phyloP scores from a whole-genome alignment of 345 rosid species.

The Citropsis articulata region DNA sequence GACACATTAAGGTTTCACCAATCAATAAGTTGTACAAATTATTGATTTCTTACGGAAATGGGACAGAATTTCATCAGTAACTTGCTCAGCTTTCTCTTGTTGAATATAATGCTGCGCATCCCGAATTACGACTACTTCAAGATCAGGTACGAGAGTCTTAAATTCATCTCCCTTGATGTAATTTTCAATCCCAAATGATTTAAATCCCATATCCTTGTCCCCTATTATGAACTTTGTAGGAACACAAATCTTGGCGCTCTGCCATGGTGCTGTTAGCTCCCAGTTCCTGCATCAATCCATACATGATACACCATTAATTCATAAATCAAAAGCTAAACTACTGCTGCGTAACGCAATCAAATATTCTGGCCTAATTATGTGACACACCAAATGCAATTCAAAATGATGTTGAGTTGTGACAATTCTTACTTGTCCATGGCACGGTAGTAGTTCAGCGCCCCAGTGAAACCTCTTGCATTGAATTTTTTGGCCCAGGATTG shows the following conservation, averaged over 20 bases:
- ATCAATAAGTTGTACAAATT: background rate
- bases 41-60: constrained; percentile 9
- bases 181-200: constrained; percentile 16
- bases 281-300: constrained; percentile 19
- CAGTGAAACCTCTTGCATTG: constrained; percentile 30
- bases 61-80: constrained; percentile 15
- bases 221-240: constrained; percentile 22
- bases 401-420: too few relatives aligned
- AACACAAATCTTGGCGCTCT: constrained; percentile 20
- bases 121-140: constrained; percentile 14
- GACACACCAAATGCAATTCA: too few relatives aligned
- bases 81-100: constrained; percentile 22
- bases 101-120: constrained; percentile 28
- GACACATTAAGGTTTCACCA: background rate
- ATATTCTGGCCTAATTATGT: background rate
- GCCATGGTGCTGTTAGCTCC: constrained; percentile 27
- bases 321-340: background rate
- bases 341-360: background rate
- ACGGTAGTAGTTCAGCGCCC: constrained; percentile 30
- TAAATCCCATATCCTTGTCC: constrained; percentile 23
- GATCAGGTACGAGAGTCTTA: constrained; percentile 21
- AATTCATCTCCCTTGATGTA: constrained; percentile 13
- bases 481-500: constrained; percentile 25
- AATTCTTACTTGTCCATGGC: constrained; percentile 24
- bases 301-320: background rate